These are phyloP conservation scores for Botryosphaeria dothidea DNA, from an alignment of 2,329 filamentous ascomycete genomes.

Conservation along the genomic window DNA sequence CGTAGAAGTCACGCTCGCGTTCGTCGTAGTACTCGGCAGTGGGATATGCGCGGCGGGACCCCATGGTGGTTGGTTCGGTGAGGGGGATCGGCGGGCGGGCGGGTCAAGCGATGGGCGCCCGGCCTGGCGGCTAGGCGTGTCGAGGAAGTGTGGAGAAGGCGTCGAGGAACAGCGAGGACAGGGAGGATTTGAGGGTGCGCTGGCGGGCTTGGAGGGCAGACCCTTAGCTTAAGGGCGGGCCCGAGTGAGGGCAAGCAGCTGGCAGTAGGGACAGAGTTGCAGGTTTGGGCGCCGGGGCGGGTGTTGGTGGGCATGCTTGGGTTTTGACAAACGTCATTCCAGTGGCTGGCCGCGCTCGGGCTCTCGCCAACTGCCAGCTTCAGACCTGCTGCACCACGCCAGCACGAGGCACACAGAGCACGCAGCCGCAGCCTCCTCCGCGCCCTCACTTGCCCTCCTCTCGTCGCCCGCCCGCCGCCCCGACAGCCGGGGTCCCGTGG, in stretches of 20 bases:
- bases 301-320: conserved; percentile 6
- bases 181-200: neutral
- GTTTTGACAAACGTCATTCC: conserved; percentile 1
- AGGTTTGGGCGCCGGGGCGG: neutral
- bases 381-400: neutral
- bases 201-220: neutral
- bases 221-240: conserved; percentile 6
- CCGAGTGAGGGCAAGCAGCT: neutral
- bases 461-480: neutral
- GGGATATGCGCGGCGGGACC: conserved; percentile 48
- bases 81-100: conserved; percentile 20
- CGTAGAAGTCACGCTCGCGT: conserved; percentile 52
- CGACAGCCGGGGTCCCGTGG: too few relatives aligned
- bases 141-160: neutral
- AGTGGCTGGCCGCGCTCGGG: neutral
- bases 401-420: neutral
- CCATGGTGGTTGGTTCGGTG: conserved; percentile 25
- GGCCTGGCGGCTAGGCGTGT: conserved; percentile 3
- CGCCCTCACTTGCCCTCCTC: neutral
- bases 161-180: neutral
- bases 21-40: conserved; percentile 51
- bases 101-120: conserved; percentile 4
- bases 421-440: neutral
- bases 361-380: conserved; percentile 6
- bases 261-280: conserved; percentile 13